Evolutionary conservation across 345 rosid genomes (phyloP).

Genomic region (Arabidopsis suecica): DNA sequence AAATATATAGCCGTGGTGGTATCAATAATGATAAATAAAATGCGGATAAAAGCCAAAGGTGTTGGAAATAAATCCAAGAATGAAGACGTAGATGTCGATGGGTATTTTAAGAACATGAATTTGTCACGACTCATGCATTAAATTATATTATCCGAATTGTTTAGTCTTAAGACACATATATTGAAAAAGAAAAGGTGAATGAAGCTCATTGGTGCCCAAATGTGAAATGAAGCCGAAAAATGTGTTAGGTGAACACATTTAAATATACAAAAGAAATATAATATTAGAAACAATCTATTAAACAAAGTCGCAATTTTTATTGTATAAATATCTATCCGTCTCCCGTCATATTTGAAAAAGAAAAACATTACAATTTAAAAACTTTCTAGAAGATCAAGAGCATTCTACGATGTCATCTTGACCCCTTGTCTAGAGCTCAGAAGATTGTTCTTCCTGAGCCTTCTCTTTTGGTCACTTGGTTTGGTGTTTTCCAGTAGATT

Average conservation of each 20-base stretch:
- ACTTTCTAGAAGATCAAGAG: conserved; percentile 42
- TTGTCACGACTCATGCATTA: conserved; percentile 36
- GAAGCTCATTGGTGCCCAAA: conserved; percentile 37
- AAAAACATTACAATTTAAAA: neutral
- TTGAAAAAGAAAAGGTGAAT: conserved; percentile 29
- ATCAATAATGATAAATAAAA: conserved; percentile 6
- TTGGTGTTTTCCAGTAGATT: no score
- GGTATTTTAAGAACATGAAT: conserved; percentile 27
- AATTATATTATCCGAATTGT: conserved; percentile 25
- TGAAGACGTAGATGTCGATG: conserved; percentile 37
- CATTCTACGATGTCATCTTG: no score
- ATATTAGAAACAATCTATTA: conserved; percentile 11
- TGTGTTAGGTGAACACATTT: conserved; percentile 46
- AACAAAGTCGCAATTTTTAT: conserved; percentile 38
- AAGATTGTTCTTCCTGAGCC: no score
- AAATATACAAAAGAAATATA: neutral
- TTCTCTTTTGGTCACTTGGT: no score
- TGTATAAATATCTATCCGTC: conserved; percentile 13
- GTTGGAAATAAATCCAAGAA: conserved; percentile 34
- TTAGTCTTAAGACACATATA: conserved; percentile 34
- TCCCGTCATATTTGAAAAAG: conserved; percentile 46
- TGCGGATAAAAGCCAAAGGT: conserved; percentile 32
- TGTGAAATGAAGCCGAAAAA: conserved; percentile 37
- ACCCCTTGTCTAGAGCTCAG: no score
- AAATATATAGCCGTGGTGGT: neutral